These are phyloP conservation scores for Anastatica hierochuntica DNA, from an alignment of 345 rosid species.

Conservation along the genomic window DNA sequence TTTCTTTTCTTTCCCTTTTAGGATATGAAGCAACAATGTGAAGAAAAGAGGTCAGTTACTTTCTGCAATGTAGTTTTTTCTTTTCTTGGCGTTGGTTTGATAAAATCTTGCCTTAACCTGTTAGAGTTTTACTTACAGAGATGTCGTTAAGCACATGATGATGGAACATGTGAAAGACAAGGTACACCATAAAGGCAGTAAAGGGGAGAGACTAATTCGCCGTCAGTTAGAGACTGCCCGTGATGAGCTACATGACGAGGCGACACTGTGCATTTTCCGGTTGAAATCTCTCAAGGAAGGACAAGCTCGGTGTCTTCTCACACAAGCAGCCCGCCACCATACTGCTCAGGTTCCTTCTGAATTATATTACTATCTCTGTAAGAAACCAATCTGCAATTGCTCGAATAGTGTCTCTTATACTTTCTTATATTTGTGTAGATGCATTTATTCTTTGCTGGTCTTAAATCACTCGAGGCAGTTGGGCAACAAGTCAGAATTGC, in stretches of 20 bases:
- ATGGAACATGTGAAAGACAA: slow-evolving; percentile 69
- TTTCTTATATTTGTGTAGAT: slow-evolving; percentile 36
- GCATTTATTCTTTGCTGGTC: slow-evolving; percentile 66
- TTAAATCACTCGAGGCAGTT: slow-evolving; percentile 78
- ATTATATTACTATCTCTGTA: not conserved
- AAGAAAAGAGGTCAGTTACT: slow-evolving; percentile 69
- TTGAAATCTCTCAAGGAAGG: slow-evolving; percentile 90
- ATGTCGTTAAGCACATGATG: slow-evolving; percentile 55
- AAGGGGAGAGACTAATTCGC: slow-evolving; percentile 47
- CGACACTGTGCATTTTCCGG: slow-evolving; percentile 73
- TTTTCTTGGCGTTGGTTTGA: slow-evolving; percentile 7
- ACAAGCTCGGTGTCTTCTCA: slow-evolving; percentile 80
- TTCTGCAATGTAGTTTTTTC: slow-evolving; percentile 5
- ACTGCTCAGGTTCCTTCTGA: slow-evolving; percentile 72
- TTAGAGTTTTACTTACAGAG: slow-evolving; percentile 38
- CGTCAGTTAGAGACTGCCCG: slow-evolving; percentile 68
- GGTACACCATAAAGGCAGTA: slow-evolving; percentile 56
- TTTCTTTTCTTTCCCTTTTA: slow-evolving; percentile 24
- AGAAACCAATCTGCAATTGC: not conserved
- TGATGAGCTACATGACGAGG: slow-evolving; percentile 67
- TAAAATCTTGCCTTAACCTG: slow-evolving; percentile 8
- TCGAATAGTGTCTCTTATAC: slow-evolving; percentile 1
- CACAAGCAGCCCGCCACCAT: slow-evolving; percentile 93
- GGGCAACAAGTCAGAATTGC: slow-evolving; percentile 53
- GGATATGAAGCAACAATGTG: slow-evolving; percentile 99